Evolutionary conservation across 768 basidiomycete genomes (phyloP), one percentile per base, ranked within the genome.

Genomic region (Naganishia onofrii): DNA sequence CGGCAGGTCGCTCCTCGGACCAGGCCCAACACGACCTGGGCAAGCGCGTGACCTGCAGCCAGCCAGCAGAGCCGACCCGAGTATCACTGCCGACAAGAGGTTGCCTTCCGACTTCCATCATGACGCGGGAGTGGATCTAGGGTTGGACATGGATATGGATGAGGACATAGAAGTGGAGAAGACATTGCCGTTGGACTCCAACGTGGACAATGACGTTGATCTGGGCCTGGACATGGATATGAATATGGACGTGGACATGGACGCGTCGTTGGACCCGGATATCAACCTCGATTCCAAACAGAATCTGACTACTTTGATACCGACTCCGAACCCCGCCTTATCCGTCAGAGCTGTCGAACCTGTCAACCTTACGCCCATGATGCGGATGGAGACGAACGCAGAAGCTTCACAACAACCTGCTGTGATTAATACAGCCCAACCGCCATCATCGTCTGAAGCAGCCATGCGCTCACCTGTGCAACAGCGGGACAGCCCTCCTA

Each of bases 181-280:
- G 42, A 42, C 42, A 15, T 15, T 42, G 42, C 42, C 42, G 13
- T 15, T 42, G 15, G 42, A 42, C 42, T 42, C 42, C 42, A 42
- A 56, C 28, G 6, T 3, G 21, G 55, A 56, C 55, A 31, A 29
- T 7, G 55, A 32, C 29, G 55, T 58, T 26, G 57, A 58, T 23
- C 21, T 58, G 21, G 34, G 34, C 6, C 34, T 58, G n/a, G 57
- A 38, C 34, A 58, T 58, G 57, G 57, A 58, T 58, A 34, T 58
- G 34, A 36, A 38, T 38, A 21, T 36, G 19, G 38, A 51, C 23
- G 23, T 51, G 48, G 23, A 26, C 48, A 23, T 51, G 13, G 48
- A 42, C 34, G 34, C 34, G 34, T 36, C 34, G 42, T 15, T 42
- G 42, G 42, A 23, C n/a, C 7, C 23, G 48, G 23, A 51, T 23